Conservation (phyloP, 768 basidiomycete species). For the Naganishia vishniacii region DNA sequence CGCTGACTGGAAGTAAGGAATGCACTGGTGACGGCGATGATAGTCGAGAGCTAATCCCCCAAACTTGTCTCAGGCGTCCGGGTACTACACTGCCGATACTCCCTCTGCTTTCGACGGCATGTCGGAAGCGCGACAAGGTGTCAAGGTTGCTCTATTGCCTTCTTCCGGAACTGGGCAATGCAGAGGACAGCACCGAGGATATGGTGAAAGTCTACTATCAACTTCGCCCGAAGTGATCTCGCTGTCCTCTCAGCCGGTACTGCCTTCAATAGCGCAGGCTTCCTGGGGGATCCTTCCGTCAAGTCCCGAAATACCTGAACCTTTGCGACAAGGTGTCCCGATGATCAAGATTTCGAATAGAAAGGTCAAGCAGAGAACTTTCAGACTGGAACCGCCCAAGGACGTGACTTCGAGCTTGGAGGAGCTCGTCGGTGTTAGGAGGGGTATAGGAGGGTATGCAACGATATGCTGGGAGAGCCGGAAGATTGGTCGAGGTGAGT, state of each 20-base stretch:
- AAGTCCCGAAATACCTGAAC: background rate
- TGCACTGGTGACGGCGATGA: too few species aligned
- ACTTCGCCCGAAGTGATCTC: background rate
- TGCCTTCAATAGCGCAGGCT: background rate
- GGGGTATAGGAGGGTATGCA: slow-evolving; percentile 51
- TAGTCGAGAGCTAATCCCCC: too few species aligned
- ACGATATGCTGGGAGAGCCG: slow-evolving; percentile 37
- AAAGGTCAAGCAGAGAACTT: slow-evolving; percentile 65
- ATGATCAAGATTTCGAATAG: slow-evolving; percentile 80
- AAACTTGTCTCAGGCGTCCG: too few species aligned
- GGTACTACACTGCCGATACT: too few species aligned
- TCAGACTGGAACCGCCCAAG: slow-evolving; percentile 68
- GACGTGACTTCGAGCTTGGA: slow-evolving; percentile 61
- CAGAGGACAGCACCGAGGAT: background rate
- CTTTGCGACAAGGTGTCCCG: slow-evolving; percentile 44
- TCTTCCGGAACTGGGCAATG: background rate
- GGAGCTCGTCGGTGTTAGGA: slow-evolving; percentile 64
- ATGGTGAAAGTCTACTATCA: background rate
- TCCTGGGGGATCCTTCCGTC: background rate
- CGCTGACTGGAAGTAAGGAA: too few species aligned
- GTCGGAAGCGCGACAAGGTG: background rate
- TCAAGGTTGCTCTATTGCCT: background rate
- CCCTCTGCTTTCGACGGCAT: background rate
- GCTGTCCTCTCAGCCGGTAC: background rate
- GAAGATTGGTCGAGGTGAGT: slow-evolving; percentile 34